These are phyloP conservation scores for Fusarium stilboides DNA, from an alignment of 2,329 filamentous ascomycete genomes.

Conservation along the genomic window DNA sequence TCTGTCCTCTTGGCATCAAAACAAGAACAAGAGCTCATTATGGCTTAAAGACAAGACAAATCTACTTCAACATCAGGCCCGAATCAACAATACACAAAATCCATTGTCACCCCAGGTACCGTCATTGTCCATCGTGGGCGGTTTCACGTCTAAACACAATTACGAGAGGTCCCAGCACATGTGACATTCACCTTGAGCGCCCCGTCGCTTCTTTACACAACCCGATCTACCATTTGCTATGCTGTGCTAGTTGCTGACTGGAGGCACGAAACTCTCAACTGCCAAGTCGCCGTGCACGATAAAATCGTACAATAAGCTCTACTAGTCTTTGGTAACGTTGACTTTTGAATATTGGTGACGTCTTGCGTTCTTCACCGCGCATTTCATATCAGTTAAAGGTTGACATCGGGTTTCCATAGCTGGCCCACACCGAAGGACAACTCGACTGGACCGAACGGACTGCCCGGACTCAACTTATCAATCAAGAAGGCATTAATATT, in stretches of 20 bases:
- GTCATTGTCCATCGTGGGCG: conserved; percentile 20
- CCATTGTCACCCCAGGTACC: background rate
- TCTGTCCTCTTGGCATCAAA: background rate
- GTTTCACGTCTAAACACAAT: conserved; percentile 10
- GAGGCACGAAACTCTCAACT: conserved; percentile 30
- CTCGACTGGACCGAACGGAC: background rate
- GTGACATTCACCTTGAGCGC: conserved; percentile 1
- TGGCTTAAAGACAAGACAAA: conserved; percentile 14
- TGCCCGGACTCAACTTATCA: no score
- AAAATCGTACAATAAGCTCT: conserved; percentile 9
- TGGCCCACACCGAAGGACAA: conserved; percentile 1
- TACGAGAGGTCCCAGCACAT: conserved; percentile 2
- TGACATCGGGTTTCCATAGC: conserved; percentile 4
- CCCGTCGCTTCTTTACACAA: background rate
- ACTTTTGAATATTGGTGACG: conserved; percentile 26
- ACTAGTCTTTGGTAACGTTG: conserved; percentile 9
- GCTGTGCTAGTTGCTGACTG: conserved; percentile 6
- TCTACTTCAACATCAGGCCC: conserved; percentile 12
- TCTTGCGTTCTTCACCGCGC: conserved; percentile 34
- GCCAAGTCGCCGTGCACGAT: conserved; percentile 28
- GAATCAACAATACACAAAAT: conserved; percentile 7
- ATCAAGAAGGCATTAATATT: no score
- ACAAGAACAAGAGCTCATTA: background rate
- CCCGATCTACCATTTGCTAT: conserved; percentile 20
- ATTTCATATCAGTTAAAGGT: conserved; percentile 12